A percentile compares a stretch with the other conserved stretches of the same genome.
Evolutionary conservation across 257 asterid species (phyloP).

Genomic region (Salvia hispanica): DNA sequence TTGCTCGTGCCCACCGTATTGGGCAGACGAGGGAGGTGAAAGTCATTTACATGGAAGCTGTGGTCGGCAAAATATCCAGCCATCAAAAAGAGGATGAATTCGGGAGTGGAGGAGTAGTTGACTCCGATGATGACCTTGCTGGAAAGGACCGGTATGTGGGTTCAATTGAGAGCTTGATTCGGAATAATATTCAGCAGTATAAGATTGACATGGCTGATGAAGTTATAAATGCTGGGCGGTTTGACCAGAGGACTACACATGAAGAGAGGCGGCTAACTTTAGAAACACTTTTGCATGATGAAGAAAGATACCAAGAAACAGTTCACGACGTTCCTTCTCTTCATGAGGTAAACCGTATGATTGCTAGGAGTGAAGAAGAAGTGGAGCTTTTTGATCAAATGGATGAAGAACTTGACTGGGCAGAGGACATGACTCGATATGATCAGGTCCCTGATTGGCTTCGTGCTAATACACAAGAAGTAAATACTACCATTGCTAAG

Average conservation of each 20-base stretch:
- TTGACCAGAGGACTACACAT: conserved; percentile 98
- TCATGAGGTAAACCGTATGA: conserved; percentile 97
- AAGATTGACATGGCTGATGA: conserved; percentile 99
- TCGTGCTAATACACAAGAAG: conserved; percentile 82
- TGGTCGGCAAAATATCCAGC: conserved; percentile 84
- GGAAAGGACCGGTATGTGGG: conserved; percentile 97
- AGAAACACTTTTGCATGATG: conserved; percentile 94
- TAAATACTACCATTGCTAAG: conserved; percentile 64
- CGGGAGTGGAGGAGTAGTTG: conserved; percentile 70
- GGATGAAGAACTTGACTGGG: conserved; percentile 98
- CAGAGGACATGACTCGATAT: conserved; percentile 84
- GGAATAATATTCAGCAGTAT: conserved; percentile 96
- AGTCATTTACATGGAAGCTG: conserved; percentile 98
- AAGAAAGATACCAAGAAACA: conserved; percentile 96
- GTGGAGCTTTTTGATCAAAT: conserved; percentile 94
- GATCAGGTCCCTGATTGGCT: conserved; percentile 96
- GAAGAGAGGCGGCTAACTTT: conserved; percentile 96
- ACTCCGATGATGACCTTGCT: conserved; percentile 94
- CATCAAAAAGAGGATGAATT: conserved; percentile 96
- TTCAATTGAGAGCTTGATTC: conserved; percentile 91
- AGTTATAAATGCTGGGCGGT: conserved; percentile 98
- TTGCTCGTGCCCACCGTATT: conserved; percentile 97
- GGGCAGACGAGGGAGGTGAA: conserved; percentile 99
- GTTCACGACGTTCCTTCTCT: conserved; percentile 96
- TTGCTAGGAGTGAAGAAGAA: conserved; percentile 94